A percentile compares a stretch with the other conserved stretches of the same genome.
Evolutionary conservation across 2,329 filamentous ascomycete genomes (phyloP).

Genomic region (Colletotrichum eremochloae): DNA sequence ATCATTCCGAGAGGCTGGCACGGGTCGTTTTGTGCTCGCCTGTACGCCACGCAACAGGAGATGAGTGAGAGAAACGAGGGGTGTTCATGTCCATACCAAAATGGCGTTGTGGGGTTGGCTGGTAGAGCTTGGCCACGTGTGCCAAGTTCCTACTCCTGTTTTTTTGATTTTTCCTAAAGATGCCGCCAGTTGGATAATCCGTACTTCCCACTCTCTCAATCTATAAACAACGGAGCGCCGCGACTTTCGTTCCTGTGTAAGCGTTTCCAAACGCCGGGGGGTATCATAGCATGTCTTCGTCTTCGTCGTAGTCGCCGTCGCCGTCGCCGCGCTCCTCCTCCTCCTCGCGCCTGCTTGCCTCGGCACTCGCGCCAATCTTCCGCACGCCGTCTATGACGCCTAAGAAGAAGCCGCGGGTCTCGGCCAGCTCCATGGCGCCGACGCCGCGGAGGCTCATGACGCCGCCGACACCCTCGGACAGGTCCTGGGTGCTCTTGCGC

Average conservation of each 20-base stretch:
- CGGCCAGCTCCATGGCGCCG: slow-evolving; percentile 92
- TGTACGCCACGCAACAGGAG: not conserved
- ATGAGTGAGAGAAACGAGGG: not conserved
- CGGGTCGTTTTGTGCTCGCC: not conserved
- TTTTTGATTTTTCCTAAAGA: not conserved
- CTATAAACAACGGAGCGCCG: not conserved
- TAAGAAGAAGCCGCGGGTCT: slow-evolving; percentile 85
- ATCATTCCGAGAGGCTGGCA: not conserved
- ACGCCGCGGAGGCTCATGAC: slow-evolving; percentile 79
- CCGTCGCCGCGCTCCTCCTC: slow-evolving; percentile 76
- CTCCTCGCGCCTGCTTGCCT: slow-evolving; percentile 81
- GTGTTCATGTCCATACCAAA: not conserved
- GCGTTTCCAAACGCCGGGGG: slow-evolving; percentile 18
- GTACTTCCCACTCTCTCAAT: not conserved
- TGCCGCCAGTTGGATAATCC: not conserved
- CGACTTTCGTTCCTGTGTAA: not conserved
- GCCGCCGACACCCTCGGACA: slow-evolving; percentile 80
- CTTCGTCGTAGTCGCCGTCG: slow-evolving; percentile 73
- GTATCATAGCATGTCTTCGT: slow-evolving; percentile 62
- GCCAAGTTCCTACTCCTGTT: not conserved
- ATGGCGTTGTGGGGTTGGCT: not conserved
- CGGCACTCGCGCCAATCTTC: slow-evolving; percentile 84
- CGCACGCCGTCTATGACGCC: slow-evolving; percentile 90
- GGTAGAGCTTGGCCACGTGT: not conserved
- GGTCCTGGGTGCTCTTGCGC: slow-evolving; percentile 77